Evolutionary conservation across 768 basidiomycete species (phyloP).

Genomic region (Agrocybe praecox): DNA sequence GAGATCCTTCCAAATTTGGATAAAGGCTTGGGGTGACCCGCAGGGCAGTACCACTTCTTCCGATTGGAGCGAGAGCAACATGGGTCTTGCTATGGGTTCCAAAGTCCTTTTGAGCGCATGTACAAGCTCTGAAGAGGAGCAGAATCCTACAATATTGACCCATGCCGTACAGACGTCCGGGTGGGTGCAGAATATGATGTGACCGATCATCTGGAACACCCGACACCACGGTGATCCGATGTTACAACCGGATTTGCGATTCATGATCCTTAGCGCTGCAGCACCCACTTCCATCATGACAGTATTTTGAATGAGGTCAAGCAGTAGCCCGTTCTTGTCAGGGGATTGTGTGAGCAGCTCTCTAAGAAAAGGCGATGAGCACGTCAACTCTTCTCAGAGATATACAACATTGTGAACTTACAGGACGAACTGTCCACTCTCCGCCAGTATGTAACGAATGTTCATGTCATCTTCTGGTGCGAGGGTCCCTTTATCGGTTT

Average conservation of each 20-base stretch:
- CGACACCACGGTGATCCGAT: neutral
- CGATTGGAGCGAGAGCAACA: neutral
- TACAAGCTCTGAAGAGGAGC: neutral
- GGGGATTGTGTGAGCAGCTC: neutral
- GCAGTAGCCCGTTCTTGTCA: neutral
- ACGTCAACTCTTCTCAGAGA: neutral
- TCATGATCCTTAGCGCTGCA: neutral
- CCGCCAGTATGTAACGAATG: neutral
- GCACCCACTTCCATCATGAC: neutral
- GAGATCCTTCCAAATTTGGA: neutral
- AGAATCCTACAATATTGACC: neutral
- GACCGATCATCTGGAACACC: neutral
- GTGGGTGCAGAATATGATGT: neutral
- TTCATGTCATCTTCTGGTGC: no score
- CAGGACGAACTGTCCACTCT: neutral
- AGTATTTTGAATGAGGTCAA: neutral
- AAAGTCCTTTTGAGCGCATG: neutral
- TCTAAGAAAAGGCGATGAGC: neutral
- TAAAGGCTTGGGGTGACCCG: no score
- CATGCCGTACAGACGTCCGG: neutral
- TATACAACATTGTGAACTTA: neutral
- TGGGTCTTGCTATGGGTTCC: neutral
- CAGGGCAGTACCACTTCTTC: neutral
- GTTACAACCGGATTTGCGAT: neutral
- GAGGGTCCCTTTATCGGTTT: no score